Conservation (phyloP, 495 filamentous ascomycete genomes). For the Poronia punctata region DNA sequence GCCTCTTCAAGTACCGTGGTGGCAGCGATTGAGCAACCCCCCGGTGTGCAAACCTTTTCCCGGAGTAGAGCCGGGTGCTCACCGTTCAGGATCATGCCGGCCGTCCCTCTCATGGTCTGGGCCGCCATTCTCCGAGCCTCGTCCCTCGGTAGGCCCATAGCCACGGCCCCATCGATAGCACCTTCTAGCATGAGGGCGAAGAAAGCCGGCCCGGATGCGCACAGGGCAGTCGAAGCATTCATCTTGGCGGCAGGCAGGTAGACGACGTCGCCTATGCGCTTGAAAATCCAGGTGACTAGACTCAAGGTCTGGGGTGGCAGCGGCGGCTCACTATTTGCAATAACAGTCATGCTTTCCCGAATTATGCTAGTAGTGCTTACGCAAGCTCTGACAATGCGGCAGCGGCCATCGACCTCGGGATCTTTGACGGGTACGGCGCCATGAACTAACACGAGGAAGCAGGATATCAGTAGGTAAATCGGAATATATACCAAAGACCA, state of each 20-base stretch:
- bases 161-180: constrained; percentile 69
- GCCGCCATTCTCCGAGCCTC: constrained; percentile 78
- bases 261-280: constrained; percentile 58
- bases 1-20: constrained; percentile 72
- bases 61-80: constrained; percentile 70
- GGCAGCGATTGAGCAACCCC: constrained; percentile 75
- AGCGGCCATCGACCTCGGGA: constrained; percentile 34
- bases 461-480: too few species aligned
- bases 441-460: too few species aligned
- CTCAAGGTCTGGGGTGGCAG: constrained; percentile 39
- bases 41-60: constrained; percentile 74
- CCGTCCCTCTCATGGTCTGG: constrained; percentile 68
- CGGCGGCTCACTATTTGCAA: constrained; percentile 53
- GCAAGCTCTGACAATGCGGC: constrained; percentile 65
- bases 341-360: constrained; percentile 75
- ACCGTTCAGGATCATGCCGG: constrained; percentile 60
- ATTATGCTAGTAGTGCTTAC: constrained; percentile 70
- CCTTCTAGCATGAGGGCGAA: constrained; percentile 72
- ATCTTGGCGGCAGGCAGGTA: constrained; percentile 58
- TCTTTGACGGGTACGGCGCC: constrained; percentile 30
- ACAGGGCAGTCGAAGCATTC: constrained; percentile 70
- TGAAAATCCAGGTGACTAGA: constrained; percentile 75
- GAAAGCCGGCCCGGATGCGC: constrained; percentile 74
- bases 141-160: constrained; percentile 70
- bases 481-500: too few species aligned